Base-by-base conservation (phyloP, 2,329 filamentous ascomycete genomes). In the Lasiodiplodia sp. region DNA sequence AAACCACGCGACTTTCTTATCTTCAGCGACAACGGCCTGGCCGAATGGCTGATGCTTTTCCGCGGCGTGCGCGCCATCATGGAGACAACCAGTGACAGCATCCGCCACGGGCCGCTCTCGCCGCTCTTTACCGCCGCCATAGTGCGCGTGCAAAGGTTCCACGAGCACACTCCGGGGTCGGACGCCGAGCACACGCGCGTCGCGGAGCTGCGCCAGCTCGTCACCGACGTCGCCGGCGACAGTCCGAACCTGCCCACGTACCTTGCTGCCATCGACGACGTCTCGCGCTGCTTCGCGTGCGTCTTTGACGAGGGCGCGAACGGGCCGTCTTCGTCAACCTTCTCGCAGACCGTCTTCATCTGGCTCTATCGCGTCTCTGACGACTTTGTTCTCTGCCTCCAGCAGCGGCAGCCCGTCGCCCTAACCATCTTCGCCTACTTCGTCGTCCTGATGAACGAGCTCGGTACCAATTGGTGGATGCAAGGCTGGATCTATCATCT, bases 401-500 rank as follows among this genome's bases (percentile, higher is more conserved):
- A 49, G 58, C 52, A 57, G 28, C 21, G 38, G 3, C 51, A 68
- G 38, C 67, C 67, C 10, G 34, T 65, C 4, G 67, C 67, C 7
- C 60, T 68, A 0, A 38, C 62, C 51, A 31, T 68, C 21, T 64
- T 68, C 23, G 52, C 67, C 7, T 31, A 68, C 52, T 68, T 68
- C 28, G 38, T 44, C n/a, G 51, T 65, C 1, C 60, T 68, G 23
- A 10, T 68, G 18, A 55, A 65, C n/a, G 49, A 56, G 21, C 21
- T 68, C 23, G 52, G 62, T 14, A 49, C 28, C 5, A 18, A 21
- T 4, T 68, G 67, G 67, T 64, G 58, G 67, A 23, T 68, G n/a
- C 12, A 38, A 14, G 67, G 58, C 8, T 68, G 67, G 67, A 51
- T 60, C 14, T 51, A 65, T 8, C 67, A 68, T 38, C 23, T 68